Conservation (phyloP, 1,284 basidiomycete species). For the Cryptococcus sp. region DNA sequence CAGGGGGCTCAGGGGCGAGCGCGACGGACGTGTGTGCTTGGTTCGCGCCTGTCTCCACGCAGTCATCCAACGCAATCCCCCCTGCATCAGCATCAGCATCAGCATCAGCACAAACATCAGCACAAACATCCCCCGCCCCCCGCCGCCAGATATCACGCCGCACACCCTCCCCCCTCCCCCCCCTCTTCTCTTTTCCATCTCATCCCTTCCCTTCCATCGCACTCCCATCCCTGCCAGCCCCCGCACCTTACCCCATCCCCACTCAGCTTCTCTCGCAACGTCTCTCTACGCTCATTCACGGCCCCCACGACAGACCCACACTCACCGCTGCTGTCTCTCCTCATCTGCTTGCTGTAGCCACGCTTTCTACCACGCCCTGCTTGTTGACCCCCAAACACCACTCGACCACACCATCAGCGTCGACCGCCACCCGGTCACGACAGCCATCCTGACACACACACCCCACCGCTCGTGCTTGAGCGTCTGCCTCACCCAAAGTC, state of each 20-base stretch:
- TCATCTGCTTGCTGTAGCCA: neutral
- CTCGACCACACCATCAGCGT: no score
- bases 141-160: neutral
- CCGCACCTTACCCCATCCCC: no score
- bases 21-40: slow-evolving; percentile 1
- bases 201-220: neutral
- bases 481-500: neutral
- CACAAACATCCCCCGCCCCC: neutral
- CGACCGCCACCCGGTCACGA: no score
- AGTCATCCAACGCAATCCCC: neutral
- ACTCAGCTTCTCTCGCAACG: neutral
- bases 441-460: no score
- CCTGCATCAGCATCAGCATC: no score
- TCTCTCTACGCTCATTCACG: slow-evolving; percentile 2
- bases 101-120: slow-evolving; percentile 3
- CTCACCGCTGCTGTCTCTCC: neutral
- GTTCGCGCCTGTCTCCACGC: neutral
- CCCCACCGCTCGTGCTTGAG: neutral
- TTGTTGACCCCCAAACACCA: no score
- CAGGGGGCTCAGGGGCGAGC: neutral
- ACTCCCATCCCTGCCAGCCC: neutral
- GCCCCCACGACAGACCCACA: neutral
- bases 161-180: neutral
- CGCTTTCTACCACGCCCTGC: no score
- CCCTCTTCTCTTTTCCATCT: neutral